Percentiles rank a stretch among this genome's conserved stretches.
These are phyloP conservation scores for Cardamine occulta DNA, from an alignment of 345 rosid species.

Conservation along the genomic window DNA sequence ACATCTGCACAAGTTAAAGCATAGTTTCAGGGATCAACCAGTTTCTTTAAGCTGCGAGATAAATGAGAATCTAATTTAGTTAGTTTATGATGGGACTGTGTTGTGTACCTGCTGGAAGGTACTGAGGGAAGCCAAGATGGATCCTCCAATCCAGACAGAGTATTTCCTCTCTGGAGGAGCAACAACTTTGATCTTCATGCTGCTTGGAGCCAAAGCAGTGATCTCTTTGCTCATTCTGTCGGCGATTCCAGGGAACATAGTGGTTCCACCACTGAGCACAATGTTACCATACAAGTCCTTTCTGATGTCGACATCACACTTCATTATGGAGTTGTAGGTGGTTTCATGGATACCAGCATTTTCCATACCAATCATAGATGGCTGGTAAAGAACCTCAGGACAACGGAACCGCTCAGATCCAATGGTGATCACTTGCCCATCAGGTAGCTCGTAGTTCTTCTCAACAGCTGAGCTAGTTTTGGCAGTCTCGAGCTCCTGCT, in stretches of 20 bases:
- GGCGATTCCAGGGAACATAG: conserved; percentile 89
- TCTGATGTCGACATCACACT: conserved; percentile 91
- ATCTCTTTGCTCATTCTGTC: conserved; percentile 98
- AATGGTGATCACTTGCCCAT: conserved; percentile 91
- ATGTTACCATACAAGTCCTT: conserved; percentile 89
- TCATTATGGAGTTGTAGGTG: conserved; percentile 92
- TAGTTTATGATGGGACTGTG: conserved; percentile 19
- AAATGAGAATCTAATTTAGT: not conserved
- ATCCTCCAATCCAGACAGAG: conserved; percentile 95
- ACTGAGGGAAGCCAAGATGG: conserved; percentile 92
- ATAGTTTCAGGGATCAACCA: not conserved
- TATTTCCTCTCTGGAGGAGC: conserved; percentile 94
- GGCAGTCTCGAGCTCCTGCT: conserved; percentile 91
- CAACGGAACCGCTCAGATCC: conserved; percentile 94
- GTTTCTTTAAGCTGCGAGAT: not conserved
- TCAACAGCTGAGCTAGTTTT: conserved; percentile 84
- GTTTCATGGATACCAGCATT: conserved; percentile 91
- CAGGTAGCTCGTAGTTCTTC: conserved; percentile 88
- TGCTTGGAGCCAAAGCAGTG: conserved; percentile 89
- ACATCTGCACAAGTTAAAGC: conserved; percentile 61
- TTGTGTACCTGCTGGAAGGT: conserved; percentile 86
- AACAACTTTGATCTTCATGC: conserved; percentile 96
- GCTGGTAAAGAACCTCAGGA: conserved; percentile 95
- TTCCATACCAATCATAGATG: conserved; percentile 97
- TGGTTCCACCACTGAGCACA: conserved; percentile 93